Base-by-base conservation (phyloP, 192 early-diverging fungal species). In the Dissophora ornata region DNA sequence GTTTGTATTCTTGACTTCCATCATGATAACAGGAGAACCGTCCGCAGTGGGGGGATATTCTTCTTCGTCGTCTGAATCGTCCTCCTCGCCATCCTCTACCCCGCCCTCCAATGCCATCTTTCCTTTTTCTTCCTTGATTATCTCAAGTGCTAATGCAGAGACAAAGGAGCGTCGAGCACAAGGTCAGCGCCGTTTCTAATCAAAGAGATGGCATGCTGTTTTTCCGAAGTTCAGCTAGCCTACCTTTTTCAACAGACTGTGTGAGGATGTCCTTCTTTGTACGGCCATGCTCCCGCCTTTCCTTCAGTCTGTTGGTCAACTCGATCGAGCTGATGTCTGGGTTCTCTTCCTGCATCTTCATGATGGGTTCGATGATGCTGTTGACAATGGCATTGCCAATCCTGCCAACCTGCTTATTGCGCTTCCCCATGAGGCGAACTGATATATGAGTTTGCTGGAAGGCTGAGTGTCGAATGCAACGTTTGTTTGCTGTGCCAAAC, bases 1-100 rank as follows among this genome's bases (percentile, higher is more conserved):
- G 62, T 88, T 88, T 29, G 71, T 82, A 26, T 86, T 80, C 65
- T 83, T 79, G 38, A 81, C 51, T 29, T 78, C 65, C 71, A 82
- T 80, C 79, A 80, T 69, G 6, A 57, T 57, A 28, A 80, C 65
- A 28, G 73, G 73, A 1, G 53, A 29, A 28, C 73, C 73, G 6
- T 77, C 73, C 18, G 73, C 30, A 15, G 63, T 26, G 22, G 58
- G 38, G 18, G 58, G 52, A 51, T 77, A 67, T 33, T 77, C 73
- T 44, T 77, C 64, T 4, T 77, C 73, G 26, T 77, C 73, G 21
- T 77, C 73, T 9, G 73, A 67, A 21, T 67, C 73, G 22, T 77
- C 73, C n/a, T 67, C 55, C 13, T 47, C 33, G 19, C 57, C 50
- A 1, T 62, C 36, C 9, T 45, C 59, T 41, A 12, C 36, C 8